Percentiles rank a stretch among this genome's conserved stretches.
phyloP scores from a whole-genome alignment of 345 rosid genomes.

The Citrus cavaleriei region DNA sequence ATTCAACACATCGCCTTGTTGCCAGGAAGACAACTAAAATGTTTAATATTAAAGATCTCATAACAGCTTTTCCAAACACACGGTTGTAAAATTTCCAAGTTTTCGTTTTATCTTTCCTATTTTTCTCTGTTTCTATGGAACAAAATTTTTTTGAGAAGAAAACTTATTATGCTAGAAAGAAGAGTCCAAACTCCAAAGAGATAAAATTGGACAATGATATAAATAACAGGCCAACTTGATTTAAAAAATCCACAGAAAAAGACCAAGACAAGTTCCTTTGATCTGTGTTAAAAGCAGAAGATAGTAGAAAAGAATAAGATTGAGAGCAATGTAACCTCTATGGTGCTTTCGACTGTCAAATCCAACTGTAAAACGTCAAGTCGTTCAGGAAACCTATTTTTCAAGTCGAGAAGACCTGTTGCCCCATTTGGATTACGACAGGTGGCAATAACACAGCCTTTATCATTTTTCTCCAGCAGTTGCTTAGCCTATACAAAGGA shows the following conservation, averaged over 20 bases:
- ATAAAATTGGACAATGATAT: neutral
- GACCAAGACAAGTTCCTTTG: neutral
- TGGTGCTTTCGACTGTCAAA: slow-evolving; percentile 62
- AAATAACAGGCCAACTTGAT: neutral
- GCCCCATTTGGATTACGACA: slow-evolving; percentile 68
- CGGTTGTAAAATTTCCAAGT: neutral
- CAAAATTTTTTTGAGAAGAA: neutral
- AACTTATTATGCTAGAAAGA: neutral
- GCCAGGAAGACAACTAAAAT: neutral
- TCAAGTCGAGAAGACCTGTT: slow-evolving; percentile 53
- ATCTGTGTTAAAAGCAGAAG: neutral
- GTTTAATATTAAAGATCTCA: neutral
- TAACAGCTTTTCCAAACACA: neutral
- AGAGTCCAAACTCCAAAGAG: neutral
- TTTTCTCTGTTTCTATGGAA: neutral
- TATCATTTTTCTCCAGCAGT: slow-evolving; percentile 56
- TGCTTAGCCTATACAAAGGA: slow-evolving; percentile 51
- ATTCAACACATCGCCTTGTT: neutral
- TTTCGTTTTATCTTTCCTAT: neutral
- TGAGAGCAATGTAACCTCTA: slow-evolving; percentile 47
- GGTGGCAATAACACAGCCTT: slow-evolving; percentile 79
- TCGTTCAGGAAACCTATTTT: slow-evolving; percentile 57
- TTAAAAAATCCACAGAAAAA: neutral
- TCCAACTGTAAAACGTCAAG: slow-evolving; percentile 61
- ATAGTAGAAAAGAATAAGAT: slow-evolving; percentile 4